Conservation (phyloP, 257 asterid genomes). For the Agastache rugosa region DNA sequence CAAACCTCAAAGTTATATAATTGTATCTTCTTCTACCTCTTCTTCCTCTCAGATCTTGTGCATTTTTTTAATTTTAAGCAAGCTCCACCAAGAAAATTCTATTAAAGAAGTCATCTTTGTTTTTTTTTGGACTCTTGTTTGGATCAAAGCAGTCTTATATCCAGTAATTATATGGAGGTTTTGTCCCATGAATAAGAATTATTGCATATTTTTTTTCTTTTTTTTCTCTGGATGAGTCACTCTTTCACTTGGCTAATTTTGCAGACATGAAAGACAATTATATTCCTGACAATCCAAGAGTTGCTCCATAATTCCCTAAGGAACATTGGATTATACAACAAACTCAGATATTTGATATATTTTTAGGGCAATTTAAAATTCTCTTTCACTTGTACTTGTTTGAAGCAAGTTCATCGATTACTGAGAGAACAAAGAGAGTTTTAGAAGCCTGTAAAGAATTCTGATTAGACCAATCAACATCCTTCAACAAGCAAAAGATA, state of each 20-base stretch:
- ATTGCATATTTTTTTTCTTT: not conserved
- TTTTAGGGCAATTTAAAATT: constrained; percentile 9
- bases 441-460: not conserved
- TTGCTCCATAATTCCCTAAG: constrained; percentile 33
- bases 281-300: constrained; percentile 32
- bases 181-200: constrained; percentile 31
- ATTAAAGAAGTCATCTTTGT: constrained; percentile 16
- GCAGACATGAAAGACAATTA: constrained; percentile 33
- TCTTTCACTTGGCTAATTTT: constrained; percentile 12
- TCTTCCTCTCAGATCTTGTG: constrained; percentile 15
- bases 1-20: not conserved
- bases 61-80: not conserved
- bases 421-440: constrained; percentile 26
- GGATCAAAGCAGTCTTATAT: constrained; percentile 38
- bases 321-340: constrained; percentile 34
- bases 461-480: constrained; percentile 35
- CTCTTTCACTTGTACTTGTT: constrained; percentile 22
- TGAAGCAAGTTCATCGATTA: constrained; percentile 23
- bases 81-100: not conserved
- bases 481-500: constrained; percentile 2
- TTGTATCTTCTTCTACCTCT: not conserved
- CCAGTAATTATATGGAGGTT: constrained; percentile 38
- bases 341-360: constrained; percentile 34
- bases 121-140: not conserved
- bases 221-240: constrained; percentile 6